Evolutionary conservation across 2,329 filamentous ascomycete genomes (phyloP), one percentile per base, ranked within the genome.

Genomic region (Cytospora schulzeri): DNA sequence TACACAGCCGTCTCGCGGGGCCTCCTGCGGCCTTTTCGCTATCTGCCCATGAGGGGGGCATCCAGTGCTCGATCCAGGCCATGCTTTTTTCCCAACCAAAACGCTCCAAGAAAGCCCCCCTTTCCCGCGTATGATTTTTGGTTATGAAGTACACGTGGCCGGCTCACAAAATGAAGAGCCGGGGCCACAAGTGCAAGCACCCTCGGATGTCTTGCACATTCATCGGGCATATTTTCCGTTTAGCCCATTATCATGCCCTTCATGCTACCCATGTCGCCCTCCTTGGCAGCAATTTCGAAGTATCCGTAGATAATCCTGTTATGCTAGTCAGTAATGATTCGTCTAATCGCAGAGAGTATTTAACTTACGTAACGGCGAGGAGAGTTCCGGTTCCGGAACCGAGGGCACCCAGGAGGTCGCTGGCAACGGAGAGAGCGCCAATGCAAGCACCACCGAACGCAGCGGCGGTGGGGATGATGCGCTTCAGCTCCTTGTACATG

Each of bases 401-500:
- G 60, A 99, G 87, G 75, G 96, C 95, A 72, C 95, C 95, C 79
- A 98, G 88, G 69, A 99, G 89, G 80, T 99, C 95, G 77, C 92
- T 96, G 74, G 91, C 89, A 74, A 99, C 94, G 60, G 94, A 98
- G 69, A 99, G 88, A 71, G 91, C 94, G 83, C 95, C 95, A 83
- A 99, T 99, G 85, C 94, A 98, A 71, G 95, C 95, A 85, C 95
- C 95, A 80, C 96, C 95, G 71, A 99, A 99, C 73, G 96, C 95
- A 70, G 95, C 95, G 68, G 95, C 96, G 67, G 95, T 98, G 69
- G 95, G 96, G 70, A 99, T 99, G 74, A 99, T 95, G 75, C 95
- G 91, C 91, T 99, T 99, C 70, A 99, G 88, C 83, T 99, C 95
- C 86, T 96, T 96, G 88, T 99, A 99, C 95, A 99, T 99, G 85